phyloP scores from a whole-genome alignment of 2,329 filamentous ascomycete species.

The Sclerotinia nivalis region DNA sequence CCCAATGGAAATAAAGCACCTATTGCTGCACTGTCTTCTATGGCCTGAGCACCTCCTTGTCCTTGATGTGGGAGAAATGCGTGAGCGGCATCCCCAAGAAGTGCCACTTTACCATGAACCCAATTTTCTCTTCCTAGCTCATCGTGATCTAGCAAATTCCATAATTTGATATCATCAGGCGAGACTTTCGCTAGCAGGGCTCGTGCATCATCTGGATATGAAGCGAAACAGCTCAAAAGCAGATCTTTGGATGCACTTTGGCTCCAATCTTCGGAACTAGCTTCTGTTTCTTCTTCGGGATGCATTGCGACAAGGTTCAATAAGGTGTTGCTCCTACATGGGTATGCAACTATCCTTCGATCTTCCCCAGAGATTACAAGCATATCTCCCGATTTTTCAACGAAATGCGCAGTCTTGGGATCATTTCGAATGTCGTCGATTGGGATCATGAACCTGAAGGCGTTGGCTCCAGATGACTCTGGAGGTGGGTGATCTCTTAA shows the following conservation, averaged over 20 bases:
- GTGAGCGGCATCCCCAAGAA: constrained; percentile 69
- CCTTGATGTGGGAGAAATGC: constrained; percentile 66
- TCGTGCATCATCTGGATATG: constrained; percentile 47
- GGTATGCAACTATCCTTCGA: constrained; percentile 51
- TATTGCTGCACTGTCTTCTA: constrained; percentile 65
- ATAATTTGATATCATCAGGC: constrained; percentile 52
- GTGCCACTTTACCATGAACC: constrained; percentile 53
- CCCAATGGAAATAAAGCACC: constrained; percentile 55
- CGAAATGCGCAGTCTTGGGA: constrained; percentile 42
- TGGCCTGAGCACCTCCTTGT: constrained; percentile 63
- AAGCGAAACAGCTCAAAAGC: constrained; percentile 45
- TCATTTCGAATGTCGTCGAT: constrained; percentile 39
- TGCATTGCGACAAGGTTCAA: constrained; percentile 55
- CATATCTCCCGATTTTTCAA: constrained; percentile 39
- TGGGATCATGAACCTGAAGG: constrained; percentile 35
- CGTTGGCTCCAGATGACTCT: constrained; percentile 29
- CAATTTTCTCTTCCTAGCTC: constrained; percentile 44
- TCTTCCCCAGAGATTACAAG: constrained; percentile 47
- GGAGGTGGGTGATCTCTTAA: background rate
- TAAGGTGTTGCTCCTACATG: constrained; percentile 47
- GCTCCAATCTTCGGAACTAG: constrained; percentile 46
- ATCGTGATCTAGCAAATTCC: constrained; percentile 56
- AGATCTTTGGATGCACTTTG: constrained; percentile 43
- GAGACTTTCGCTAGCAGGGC: constrained; percentile 48
- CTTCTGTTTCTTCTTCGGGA: constrained; percentile 50